Evolutionary conservation across 305 asterid genomes (phyloP).

Genomic region (Fraxinus sp.): DNA sequence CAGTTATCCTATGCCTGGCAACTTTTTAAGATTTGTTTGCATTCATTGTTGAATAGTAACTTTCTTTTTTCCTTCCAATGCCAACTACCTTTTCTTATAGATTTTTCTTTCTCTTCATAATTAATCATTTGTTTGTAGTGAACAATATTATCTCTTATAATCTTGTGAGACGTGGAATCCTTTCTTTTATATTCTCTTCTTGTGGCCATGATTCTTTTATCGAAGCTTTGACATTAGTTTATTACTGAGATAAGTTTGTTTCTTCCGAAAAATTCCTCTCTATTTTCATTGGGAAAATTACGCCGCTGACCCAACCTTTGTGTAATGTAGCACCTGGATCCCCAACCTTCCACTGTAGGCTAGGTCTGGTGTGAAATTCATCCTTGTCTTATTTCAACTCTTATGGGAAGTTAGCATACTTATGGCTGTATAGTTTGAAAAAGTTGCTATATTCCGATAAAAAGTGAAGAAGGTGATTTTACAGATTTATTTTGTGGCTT

Average conservation of each 20-base stretch:
- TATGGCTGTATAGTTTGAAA: not conserved
- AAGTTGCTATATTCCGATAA: not conserved
- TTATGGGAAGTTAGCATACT: not conserved
- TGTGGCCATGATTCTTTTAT: not conserved
- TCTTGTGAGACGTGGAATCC: not conserved
- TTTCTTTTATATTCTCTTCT: not conserved
- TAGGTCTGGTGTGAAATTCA: slow-evolving; percentile 12
- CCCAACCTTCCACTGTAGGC: not conserved
- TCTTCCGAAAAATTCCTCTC: not conserved
- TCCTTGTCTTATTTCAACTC: slow-evolving; percentile 6
- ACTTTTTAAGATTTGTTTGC: not conserved
- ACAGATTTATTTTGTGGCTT: slow-evolving; percentile 20
- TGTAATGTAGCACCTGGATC: not conserved
- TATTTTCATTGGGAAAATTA: not conserved
- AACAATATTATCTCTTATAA: not conserved
- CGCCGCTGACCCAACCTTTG: not conserved
- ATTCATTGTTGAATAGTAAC: not conserved
- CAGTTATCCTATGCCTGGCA: not conserved
- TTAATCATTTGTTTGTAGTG: not conserved
- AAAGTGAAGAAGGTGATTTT: not conserved
- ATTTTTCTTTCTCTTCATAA: not conserved
- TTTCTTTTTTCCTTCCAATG: not conserved
- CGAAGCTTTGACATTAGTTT: not conserved
- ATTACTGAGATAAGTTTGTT: not conserved
- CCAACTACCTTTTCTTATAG: not conserved